phyloP scores from a whole-genome alignment of 176 grass and related monocot species.

The Oryza nivara region DNA sequence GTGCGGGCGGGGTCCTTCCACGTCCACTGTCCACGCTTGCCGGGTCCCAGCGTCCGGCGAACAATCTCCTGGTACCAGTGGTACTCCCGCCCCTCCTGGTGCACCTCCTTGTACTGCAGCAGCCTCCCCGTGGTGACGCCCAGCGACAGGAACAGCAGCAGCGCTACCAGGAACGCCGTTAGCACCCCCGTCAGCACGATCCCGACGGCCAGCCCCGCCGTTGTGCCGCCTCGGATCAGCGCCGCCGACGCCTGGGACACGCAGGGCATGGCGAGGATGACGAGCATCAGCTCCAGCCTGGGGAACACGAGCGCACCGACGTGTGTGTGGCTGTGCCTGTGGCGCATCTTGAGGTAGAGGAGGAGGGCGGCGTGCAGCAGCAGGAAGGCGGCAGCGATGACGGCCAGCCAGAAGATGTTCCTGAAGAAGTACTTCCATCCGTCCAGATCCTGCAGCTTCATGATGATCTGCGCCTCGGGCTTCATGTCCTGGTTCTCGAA shows the following conservation, averaged over 20 bases:
- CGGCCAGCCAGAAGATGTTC: slow-evolving; percentile 89
- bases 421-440: slow-evolving; percentile 85
- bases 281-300: slow-evolving; percentile 82
- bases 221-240: slow-evolving; percentile 67
- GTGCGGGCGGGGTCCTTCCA: slow-evolving; percentile 60
- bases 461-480: slow-evolving; percentile 82
- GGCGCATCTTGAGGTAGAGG: slow-evolving; percentile 51
- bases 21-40: slow-evolving; percentile 85
- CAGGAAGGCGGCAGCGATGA: slow-evolving; percentile 67
- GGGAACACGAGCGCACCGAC: slow-evolving; percentile 60
- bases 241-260: slow-evolving; percentile 66
- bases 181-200: slow-evolving; percentile 53
- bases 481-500: slow-evolving; percentile 90
- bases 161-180: slow-evolving; percentile 56
- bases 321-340: slow-evolving; percentile 30
- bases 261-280: slow-evolving; percentile 71
- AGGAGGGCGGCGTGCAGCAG: slow-evolving; percentile 59
- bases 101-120: slow-evolving; percentile 84
- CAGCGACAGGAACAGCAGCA: slow-evolving; percentile 79
- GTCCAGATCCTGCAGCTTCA: slow-evolving; percentile 62
- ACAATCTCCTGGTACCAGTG: slow-evolving; percentile 81
- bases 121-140: slow-evolving; percentile 79
- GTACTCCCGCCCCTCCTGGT: slow-evolving; percentile 60
- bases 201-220: slow-evolving; percentile 52
- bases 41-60: slow-evolving; percentile 63